Base-by-base conservation (phyloP, 345 rosid genomes). In the Rhodamnia rubescens region DNA sequence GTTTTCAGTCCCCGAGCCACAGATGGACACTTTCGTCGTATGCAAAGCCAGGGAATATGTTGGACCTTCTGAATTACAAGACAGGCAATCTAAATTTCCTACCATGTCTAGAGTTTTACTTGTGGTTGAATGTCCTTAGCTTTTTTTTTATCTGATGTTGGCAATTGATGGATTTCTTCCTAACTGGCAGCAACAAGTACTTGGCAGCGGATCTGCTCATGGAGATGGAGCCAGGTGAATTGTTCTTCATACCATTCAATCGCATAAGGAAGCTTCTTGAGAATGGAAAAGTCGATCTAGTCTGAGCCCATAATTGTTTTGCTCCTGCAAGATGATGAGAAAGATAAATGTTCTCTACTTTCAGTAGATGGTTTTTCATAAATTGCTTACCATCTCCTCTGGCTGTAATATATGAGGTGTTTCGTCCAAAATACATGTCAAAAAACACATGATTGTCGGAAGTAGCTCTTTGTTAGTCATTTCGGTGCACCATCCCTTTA, bases 31-130 rank as follows among this genome's bases (percentile, higher is more conserved):
- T 1, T 95, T 95, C 84, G 92, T 95, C 26, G 93, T 93, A 84
- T 94, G 98, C 90, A 91, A 88, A 87, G 93, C 95, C 88, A 92
- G 89, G 47, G 91, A 93, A 40, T 92, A 93, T 54, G 92, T 94
- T 40, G 89, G 88, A 78, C 91, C 92, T 74, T 88, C 88, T 20
- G 90, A 89, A 84, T 90, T 83, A 87, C 90, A 57, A 90, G 83
- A 84, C 89, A 88, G 90, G 89, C 80, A 64, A 82, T 49, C 29
- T 40, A 18, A 78, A 58, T 29, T 74, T 86, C 84, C 47, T 83
- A 21, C 54, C 80, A 69, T 36, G 36, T 36, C 47, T 8, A 8
- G 24, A 0, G 47, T 69, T 69, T 36, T 69, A 36, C 80, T 69
- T 83, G 29, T 29, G 18, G 74, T 20, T 49, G 16, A 53, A 27